Evolutionary conservation across 768 basidiomycete genomes (phyloP).

Genomic region (Mycena maculata): DNA sequence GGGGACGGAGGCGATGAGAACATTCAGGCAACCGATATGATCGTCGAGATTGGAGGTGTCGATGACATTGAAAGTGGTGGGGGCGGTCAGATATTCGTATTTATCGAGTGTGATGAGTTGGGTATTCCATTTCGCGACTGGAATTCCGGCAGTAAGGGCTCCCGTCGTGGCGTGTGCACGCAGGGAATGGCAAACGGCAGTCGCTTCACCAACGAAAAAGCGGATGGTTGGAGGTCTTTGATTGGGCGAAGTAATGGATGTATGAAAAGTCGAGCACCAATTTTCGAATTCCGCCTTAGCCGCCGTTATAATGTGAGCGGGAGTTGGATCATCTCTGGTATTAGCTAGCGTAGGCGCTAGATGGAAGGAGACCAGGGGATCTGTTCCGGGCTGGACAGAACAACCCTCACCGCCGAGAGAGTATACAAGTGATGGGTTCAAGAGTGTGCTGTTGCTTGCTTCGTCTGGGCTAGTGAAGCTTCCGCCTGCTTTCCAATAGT

Average conservation of each 20-base stretch:
- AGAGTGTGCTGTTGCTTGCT: slow-evolving; percentile 36
- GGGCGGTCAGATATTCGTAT: slow-evolving; percentile 49
- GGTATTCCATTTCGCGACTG: slow-evolving; percentile 49
- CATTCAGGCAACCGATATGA: slow-evolving; percentile 58
- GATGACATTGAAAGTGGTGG: slow-evolving; percentile 55
- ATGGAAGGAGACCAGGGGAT: slow-evolving; percentile 56
- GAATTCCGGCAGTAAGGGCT: slow-evolving; percentile 41
- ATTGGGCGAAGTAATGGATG: neutral
- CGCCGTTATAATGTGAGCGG: neutral
- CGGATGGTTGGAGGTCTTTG: slow-evolving; percentile 42
- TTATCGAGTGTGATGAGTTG: slow-evolving; percentile 45
- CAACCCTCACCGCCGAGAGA: slow-evolving; percentile 51
- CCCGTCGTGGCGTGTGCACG: slow-evolving; percentile 35
- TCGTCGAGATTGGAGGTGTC: slow-evolving; percentile 64
- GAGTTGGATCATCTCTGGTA: slow-evolving; percentile 21
- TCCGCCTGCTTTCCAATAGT: slow-evolving; percentile 57
- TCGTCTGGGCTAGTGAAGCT: slow-evolving; percentile 40
- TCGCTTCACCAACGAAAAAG: slow-evolving; percentile 54
- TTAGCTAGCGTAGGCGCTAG: slow-evolving; percentile 33
- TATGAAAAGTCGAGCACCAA: slow-evolving; percentile 40
- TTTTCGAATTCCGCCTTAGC: slow-evolving; percentile 6
- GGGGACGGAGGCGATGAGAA: slow-evolving; percentile 52
- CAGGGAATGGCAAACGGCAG: slow-evolving; percentile 53
- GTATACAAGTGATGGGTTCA: slow-evolving; percentile 61
- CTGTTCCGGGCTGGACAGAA: slow-evolving; percentile 55